Evolutionary conservation across 768 basidiomycete genomes (phyloP).

Genomic region (Termitomyces sp.): DNA sequence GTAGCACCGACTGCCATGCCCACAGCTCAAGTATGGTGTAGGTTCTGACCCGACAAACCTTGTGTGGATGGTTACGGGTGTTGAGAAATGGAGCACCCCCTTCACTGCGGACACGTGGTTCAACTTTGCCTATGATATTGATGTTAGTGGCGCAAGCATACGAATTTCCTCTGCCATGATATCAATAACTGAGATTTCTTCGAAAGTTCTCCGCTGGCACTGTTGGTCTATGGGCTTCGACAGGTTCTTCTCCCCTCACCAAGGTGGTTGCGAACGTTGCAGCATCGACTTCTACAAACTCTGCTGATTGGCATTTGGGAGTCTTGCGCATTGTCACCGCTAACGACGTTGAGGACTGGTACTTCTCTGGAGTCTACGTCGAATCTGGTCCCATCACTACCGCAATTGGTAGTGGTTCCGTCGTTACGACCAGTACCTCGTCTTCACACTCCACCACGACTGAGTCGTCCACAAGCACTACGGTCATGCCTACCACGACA

Average conservation of each 20-base stretch:
- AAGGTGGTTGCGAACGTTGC: slow-evolving; percentile 43
- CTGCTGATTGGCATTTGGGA: slow-evolving; percentile 56
- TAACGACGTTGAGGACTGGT: slow-evolving; percentile 47
- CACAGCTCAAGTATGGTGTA: slow-evolving; percentile 52
- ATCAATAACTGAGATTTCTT: neutral
- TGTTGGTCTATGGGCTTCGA: slow-evolving; percentile 55
- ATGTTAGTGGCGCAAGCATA: slow-evolving; percentile 30
- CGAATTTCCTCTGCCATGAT: neutral
- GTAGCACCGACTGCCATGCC: neutral
- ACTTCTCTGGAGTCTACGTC: slow-evolving; percentile 55
- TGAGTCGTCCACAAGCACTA: slow-evolving; percentile 20
- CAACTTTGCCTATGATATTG: slow-evolving; percentile 64
- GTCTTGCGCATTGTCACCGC: slow-evolving; percentile 50
- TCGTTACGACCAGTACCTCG: slow-evolving; percentile 15
- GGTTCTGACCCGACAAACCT: slow-evolving; percentile 41
- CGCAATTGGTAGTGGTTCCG: slow-evolving; percentile 27
- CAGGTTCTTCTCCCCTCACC: slow-evolving; percentile 37
- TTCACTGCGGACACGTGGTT: slow-evolving; percentile 51
- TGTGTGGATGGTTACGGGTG: slow-evolving; percentile 44
- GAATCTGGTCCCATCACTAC: slow-evolving; percentile 54
- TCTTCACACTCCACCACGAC: slow-evolving; percentile 11
- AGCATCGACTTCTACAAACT: slow-evolving; percentile 51
- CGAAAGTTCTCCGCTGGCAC: slow-evolving; percentile 44
- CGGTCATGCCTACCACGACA: slow-evolving; percentile 29
- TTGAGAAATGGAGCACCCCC: slow-evolving; percentile 43